These are phyloP conservation scores for Saprolegnia diclina DNA, from an alignment of 352 stramenopile species.

Conservation along the genomic window DNA sequence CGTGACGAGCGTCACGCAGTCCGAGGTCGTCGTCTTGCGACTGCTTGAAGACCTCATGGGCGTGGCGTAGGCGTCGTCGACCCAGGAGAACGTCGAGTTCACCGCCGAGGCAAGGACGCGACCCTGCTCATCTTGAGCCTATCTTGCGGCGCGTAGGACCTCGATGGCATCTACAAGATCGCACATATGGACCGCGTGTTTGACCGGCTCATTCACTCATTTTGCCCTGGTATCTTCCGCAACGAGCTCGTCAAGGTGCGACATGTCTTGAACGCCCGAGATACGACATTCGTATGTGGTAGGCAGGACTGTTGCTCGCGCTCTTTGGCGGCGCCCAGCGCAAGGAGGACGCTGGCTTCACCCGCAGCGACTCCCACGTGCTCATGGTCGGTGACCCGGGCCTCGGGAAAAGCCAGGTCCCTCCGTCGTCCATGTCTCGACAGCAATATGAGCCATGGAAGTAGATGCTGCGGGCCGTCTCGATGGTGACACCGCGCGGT, in stretches of 20 bases:
- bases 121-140: no score
- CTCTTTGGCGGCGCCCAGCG: constrained; percentile 91
- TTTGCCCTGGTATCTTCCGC: constrained; percentile 96
- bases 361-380: constrained; percentile 92
- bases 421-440: background rate
- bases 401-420: constrained; percentile 91
- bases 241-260: constrained; percentile 95
- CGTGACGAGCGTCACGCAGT: constrained; percentile 59
- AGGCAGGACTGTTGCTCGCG: constrained; percentile 89
- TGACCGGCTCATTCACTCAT: constrained; percentile 89
- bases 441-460: background rate
- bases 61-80: constrained; percentile 21
- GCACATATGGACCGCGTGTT: constrained; percentile 87
- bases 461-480: constrained; percentile 89
- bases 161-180: constrained; percentile 88
- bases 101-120: constrained; percentile 2
- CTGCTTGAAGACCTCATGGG: background rate
- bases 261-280: background rate
- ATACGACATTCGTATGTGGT: constrained; percentile 7
- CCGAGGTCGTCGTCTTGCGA: constrained; percentile 34
- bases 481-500: constrained; percentile 86
- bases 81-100: constrained; percentile 26
- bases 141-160: constrained; percentile 76
- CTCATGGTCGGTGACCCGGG: constrained; percentile 94
- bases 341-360: constrained; percentile 54